A percentile compares a stretch with the other conserved stretches of the same genome.
These are phyloP conservation scores for Amanita muscaria DNA, from an alignment of 768 basidiomycete species.

Conservation along the genomic window DNA sequence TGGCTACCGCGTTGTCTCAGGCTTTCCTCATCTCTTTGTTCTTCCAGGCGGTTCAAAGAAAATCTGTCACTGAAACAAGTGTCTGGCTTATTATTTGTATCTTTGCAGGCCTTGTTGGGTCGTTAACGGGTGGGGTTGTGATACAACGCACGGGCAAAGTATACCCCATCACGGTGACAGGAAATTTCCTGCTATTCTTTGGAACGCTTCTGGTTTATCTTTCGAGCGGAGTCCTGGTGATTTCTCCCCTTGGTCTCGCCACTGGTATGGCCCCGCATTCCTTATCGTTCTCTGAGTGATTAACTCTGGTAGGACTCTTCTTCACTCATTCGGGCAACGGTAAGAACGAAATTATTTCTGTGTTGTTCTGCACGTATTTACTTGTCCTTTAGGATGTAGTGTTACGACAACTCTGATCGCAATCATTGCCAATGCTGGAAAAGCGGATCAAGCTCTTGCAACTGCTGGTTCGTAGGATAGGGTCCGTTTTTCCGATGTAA, in stretches of 20 bases:
- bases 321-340: conserved; percentile 33
- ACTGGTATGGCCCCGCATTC: conserved; percentile 30
- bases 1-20: conserved; percentile 34
- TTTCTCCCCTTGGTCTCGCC: conserved; percentile 30
- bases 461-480: conserved; percentile 39
- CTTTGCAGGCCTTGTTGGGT: conserved; percentile 38
- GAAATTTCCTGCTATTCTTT: conserved; percentile 28
- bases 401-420: conserved; percentile 51
- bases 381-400: conserved; percentile 29
- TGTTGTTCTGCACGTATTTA: neutral
- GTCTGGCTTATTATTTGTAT: conserved; percentile 43
- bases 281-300: neutral
- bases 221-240: conserved; percentile 29
- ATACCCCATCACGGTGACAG: conserved; percentile 38
- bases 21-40: conserved; percentile 50
- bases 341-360: conserved; percentile 9
- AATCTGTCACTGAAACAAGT: conserved; percentile 40
- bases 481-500: neutral
- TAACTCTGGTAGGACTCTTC: conserved; percentile 21
- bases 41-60: conserved; percentile 46
- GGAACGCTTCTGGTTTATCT: conserved; percentile 31
- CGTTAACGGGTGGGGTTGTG: conserved; percentile 40
- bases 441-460: conserved; percentile 53
- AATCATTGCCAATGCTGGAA: conserved; percentile 54
- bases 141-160: conserved; percentile 55